Conservation (phyloP, 164 flowering plant species). For the Chimonanthus salicifolius region DNA sequence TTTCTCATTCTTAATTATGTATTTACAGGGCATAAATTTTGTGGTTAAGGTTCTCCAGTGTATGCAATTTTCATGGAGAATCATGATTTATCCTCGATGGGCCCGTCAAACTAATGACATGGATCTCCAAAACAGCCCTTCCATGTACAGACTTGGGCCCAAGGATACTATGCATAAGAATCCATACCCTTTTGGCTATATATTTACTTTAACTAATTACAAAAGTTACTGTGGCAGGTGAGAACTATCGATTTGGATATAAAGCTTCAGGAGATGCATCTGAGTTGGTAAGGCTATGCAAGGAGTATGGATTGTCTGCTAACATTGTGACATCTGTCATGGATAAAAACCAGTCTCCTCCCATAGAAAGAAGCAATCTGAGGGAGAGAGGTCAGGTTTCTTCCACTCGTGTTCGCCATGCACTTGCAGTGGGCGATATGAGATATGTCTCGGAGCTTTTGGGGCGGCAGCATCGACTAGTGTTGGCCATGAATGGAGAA, state of each 20-base stretch:
- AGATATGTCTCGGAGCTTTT: conserved; percentile 76
- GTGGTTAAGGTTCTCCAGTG: too few relatives aligned
- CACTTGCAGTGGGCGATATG: conserved; percentile 76
- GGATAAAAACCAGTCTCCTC: conserved; percentile 54
- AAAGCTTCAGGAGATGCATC: conserved; percentile 86
- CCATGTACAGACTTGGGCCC: too few relatives aligned
- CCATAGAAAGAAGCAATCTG: conserved; percentile 16
- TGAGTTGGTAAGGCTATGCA: conserved; percentile 62
- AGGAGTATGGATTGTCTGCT: conserved; percentile 65
- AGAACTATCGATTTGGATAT: conserved; percentile 92
- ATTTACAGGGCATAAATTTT: too few relatives aligned
- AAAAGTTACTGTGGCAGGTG: conserved; percentile 43
- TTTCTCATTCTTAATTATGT: too few relatives aligned
- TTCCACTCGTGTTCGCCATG: conserved; percentile 88
- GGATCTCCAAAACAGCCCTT: too few relatives aligned
- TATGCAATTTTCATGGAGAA: too few relatives aligned
- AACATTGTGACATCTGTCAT: conserved; percentile 77
- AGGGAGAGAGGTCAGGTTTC: conserved; percentile 91
- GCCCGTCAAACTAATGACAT: too few relatives aligned
- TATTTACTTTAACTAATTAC: too few relatives aligned
- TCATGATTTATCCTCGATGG: too few relatives aligned
- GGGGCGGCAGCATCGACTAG: conserved; percentile 76
- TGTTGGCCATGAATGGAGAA: conserved; percentile 29
- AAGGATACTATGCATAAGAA: too few relatives aligned
- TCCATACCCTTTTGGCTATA: too few relatives aligned